Base-by-base conservation (phyloP, 352 stramenopile genomes). In the Phytophthora ohioensis region DNA sequence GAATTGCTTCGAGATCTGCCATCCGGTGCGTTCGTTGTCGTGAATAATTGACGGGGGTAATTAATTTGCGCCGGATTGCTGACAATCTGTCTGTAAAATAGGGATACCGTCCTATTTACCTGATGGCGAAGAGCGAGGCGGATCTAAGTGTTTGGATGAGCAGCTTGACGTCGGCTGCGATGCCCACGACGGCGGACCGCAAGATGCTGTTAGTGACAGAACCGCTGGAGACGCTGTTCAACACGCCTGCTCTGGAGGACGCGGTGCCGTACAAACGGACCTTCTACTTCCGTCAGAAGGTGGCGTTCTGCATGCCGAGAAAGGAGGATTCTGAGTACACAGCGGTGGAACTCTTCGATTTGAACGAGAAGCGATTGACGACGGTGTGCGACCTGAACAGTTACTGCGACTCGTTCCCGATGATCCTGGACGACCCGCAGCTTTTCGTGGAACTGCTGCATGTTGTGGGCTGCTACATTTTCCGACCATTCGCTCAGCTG, bases 1-100 rank as follows among this genome's bases (percentile, higher is more conserved):
- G 43, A 94, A 93, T 75, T 95, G 88, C 76, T 95, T 95, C 63
- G 88, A 95, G 67, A 92, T 95, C 55, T 91, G 82, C 35, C 87
- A 93, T 60, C 87, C 86, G 48, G 87, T 94, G 76, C 68, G 82
- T 81, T 27, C 21, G 21, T 27, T 27, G 21, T 27, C 21, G 21
- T 27, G 21, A 27, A 27, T 46, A 46, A 27, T 46, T 27, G n/a
- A n/a, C 15, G n/a, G 13, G 4, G 15, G 41, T 45, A 45, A 6
- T 9, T 53, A 32, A 35, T 39, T 35, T 52, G 21, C 21, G 21
- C 21, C 21, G 17, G 15, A 45, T 38, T 67, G 35, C 41, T 78
- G 45, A 78, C 30, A 17, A 12, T 49, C 13, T 31, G 12, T 55
- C 21, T 54, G 39, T n/a, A 41, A 39, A 59, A 21, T 60, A 94